Base-by-base conservation (phyloP, 2,329 filamentous ascomycete species). In the Penicillium sp. region DNA sequence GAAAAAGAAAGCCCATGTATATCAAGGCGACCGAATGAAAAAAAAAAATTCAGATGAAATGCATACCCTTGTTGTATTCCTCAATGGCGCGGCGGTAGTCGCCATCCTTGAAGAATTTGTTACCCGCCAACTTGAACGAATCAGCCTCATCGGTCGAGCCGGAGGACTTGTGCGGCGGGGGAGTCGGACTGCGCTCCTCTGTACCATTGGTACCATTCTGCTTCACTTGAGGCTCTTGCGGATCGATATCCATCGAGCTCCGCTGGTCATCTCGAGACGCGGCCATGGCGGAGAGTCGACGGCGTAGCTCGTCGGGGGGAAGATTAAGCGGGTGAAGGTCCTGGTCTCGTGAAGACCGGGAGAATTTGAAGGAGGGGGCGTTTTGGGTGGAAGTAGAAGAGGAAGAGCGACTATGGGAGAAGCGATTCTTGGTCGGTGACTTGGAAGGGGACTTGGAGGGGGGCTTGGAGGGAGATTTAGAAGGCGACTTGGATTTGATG, bases 51-150 rank as follows among this genome's bases (percentile, higher is more conserved):
- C 60, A 50, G 40, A 35, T 9, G 33, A 33, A 53, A 26, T n/a
- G 72, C 83, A 62, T 83, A 97, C 94, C 94, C 87, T 96, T 97
- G 70, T 91, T 92, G 78, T 98, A 99, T 78, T 97, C 92, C 69
- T 91, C 86, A 76, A 98, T 93, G 26, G 95, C 94, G 75, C 91
- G 90, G 63, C 84, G 81, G 78, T 94, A 99, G 73, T 97, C 91
- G 76, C 90, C 92, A 66, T 93, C 91, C 83, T 97, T 98, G 86
- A 97, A 99, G 75, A 92, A 94, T 74, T 95, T 95, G 82, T 99
- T 99, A 62, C 95, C 95, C 2, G 91, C 88, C 70, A 91, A 87
- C 84, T 99, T 99, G 86, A 90, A 97, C 13, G 88, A 85, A 80
- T 99, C 95, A 28, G 94, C 92, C 75, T 97, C 92, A 58, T 94